phyloP scores from a whole-genome alignment of 2,329 filamentous ascomycete genomes.

The Diaporthe vaccinii region DNA sequence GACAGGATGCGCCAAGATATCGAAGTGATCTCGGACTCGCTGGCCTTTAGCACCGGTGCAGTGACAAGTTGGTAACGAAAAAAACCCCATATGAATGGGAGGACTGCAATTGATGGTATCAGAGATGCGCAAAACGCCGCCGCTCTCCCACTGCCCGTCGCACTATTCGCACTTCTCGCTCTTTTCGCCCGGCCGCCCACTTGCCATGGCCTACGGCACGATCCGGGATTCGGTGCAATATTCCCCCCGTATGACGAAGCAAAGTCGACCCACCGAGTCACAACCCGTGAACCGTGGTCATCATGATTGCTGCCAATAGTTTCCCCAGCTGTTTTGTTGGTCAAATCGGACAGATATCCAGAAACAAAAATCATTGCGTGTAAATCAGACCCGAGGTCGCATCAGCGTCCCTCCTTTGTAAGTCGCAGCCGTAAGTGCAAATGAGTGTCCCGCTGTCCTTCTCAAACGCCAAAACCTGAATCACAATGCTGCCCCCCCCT shows the following conservation, averaged over 20 bases:
- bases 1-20: background rate
- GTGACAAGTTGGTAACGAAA: background rate
- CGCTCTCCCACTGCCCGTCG: background rate
- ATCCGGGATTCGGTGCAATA: constrained; percentile 4
- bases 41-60: background rate
- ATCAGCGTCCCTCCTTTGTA: constrained; percentile 2
- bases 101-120: constrained; percentile 4
- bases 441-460: constrained; percentile 22
- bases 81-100: background rate
- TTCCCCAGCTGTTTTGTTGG: background rate
- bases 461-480: constrained; percentile 5
- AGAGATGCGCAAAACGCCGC: constrained; percentile 11
- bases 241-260: constrained; percentile 5
- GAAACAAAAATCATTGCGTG: background rate
- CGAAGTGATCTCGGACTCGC: background rate
- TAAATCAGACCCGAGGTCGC: background rate
- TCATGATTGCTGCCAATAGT: background rate
- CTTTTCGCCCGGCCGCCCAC: constrained; percentile 4
- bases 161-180: background rate
- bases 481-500: background rate
- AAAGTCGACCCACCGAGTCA: background rate
- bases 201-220: background rate
- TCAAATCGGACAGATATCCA: background rate
- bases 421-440: background rate
- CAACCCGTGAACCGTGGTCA: background rate